Evolutionary conservation across 345 rosid species (phyloP).

Genomic region (Tarenaya hassleriana): DNA sequence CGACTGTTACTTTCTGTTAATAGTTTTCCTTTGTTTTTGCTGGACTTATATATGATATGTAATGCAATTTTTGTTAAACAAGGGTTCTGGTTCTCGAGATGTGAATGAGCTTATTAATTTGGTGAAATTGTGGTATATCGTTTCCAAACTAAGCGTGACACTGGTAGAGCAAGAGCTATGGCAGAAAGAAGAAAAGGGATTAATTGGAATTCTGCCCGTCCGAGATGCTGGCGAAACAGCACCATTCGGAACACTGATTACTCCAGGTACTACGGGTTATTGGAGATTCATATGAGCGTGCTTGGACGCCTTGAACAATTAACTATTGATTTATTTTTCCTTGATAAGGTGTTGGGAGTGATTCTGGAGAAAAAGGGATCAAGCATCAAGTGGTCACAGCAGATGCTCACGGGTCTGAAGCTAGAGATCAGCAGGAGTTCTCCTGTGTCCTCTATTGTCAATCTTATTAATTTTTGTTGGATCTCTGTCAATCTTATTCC

Average conservation of each 20-base stretch:
- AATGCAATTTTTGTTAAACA: no score
- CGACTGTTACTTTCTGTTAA: no score
- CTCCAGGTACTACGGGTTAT: slow-evolving; percentile 41
- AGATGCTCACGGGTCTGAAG: slow-evolving; percentile 68
- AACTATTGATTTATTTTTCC: slow-evolving; percentile 1
- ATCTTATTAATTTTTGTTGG: no score
- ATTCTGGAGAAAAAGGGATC: slow-evolving; percentile 54
- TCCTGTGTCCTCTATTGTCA: no score
- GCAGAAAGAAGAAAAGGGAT: slow-evolving; percentile 96
- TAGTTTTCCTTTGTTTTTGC: no score
- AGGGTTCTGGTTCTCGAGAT: no score
- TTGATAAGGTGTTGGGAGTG: slow-evolving; percentile 51
- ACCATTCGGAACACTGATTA: slow-evolving; percentile 39
- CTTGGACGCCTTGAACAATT: background rate
- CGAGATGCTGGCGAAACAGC: slow-evolving; percentile 65
- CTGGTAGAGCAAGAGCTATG: slow-evolving; percentile 98
- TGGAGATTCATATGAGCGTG: background rate
- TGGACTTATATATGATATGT: no score
- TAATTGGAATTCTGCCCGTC: slow-evolving; percentile 91
- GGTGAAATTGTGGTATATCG: slow-evolving; percentile 11
- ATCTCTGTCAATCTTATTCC: no score
- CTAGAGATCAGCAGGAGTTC: slow-evolving; percentile 74
- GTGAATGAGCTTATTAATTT: background rate
- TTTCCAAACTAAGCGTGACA: slow-evolving; percentile 52
- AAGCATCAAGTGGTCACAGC: slow-evolving; percentile 52